Evolutionary conservation across 176 grass and related monocot species (phyloP), one percentile per base, ranked within the genome.

Genomic region (barley (Hordeum vulgare)): DNA sequence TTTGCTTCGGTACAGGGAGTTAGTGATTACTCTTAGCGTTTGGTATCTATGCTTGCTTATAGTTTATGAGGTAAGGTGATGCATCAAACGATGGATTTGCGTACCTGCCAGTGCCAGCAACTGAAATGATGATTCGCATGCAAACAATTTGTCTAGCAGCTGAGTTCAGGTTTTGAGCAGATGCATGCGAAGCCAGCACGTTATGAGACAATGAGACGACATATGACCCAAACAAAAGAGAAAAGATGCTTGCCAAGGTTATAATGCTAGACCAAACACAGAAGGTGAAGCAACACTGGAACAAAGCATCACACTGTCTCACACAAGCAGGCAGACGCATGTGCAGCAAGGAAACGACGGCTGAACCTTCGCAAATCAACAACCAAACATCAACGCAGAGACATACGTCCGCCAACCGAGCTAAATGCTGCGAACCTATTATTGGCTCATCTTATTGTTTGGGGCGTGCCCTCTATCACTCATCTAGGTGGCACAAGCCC

Each of bases 401-500:
- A 26, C 7, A 53, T 33, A n/a, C 8, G 54, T 64, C 20, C 12
- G 11, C 29, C 20, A 6, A 76, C 21, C 64, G 44, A 61, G n/a
- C 74, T 74, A 37, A 37, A 78, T 36, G 74, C 11, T 13, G 18
- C 71, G 57, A 84, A 37, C 66, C 41, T 74, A 79, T 80, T 53
- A 74, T 60, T 77, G 78, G 13, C 18, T 5, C 5, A 83, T 58
- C 17, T 41, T 78, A 86, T 82, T 78, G n/a, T 24, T 24, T 74
- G 45, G 47, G 66, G 11, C 44, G 59, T 65, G 42, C 1, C 56
- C 73, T 36, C 14, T 51, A 42, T 85, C 18, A 20, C 68, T 60
- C 41, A 25, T 53, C 41, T 57, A 41, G 37, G 51, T 78, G 66
- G 81, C 31, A 54, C 78, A 90, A 70, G 74, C 51, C 79, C 81